Conservation (phyloP, 1,284 basidiomycete genomes). For the Exobasidium cylindrosporum region DNA sequence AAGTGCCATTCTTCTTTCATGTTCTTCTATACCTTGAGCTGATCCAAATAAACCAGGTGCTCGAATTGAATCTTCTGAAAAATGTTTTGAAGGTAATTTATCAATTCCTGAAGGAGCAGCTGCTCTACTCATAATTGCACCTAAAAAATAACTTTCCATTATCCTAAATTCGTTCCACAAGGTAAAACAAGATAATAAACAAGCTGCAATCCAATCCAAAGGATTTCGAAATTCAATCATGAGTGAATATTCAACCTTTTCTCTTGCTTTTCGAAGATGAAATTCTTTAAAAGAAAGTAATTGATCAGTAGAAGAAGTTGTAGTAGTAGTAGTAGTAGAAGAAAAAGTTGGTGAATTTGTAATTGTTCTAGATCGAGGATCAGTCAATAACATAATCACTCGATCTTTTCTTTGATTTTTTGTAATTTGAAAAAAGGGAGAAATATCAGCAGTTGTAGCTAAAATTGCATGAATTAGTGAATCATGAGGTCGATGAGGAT, state of each 20-base stretch:
- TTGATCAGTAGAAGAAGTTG: neutral
- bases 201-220: conserved; percentile 19
- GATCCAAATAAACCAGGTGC: conserved; percentile 6
- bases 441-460: conserved; percentile 17
- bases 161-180: conserved; percentile 17
- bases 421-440: conserved; percentile 15
- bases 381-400: neutral
- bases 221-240: conserved; percentile 10
- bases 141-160: conserved; percentile 16
- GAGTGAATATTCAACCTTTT: conserved; percentile 16
- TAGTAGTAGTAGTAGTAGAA: neutral
- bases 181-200: conserved; percentile 12
- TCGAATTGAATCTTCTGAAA: neutral
- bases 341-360: neutral
- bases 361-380: neutral
- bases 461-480: conserved; percentile 19
- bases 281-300: conserved; percentile 20
- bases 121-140: conserved; percentile 1
- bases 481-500: conserved; percentile 16
- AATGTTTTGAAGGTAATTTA: conserved; percentile 17
- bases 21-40: conserved; percentile 14
- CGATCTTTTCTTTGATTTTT: neutral
- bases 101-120: conserved; percentile 14
- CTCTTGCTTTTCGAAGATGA: conserved; percentile 17
- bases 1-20: conserved; percentile 19